Evolutionary conservation across 345 rosid genomes (phyloP).

Genomic region (Populus davidiana): DNA sequence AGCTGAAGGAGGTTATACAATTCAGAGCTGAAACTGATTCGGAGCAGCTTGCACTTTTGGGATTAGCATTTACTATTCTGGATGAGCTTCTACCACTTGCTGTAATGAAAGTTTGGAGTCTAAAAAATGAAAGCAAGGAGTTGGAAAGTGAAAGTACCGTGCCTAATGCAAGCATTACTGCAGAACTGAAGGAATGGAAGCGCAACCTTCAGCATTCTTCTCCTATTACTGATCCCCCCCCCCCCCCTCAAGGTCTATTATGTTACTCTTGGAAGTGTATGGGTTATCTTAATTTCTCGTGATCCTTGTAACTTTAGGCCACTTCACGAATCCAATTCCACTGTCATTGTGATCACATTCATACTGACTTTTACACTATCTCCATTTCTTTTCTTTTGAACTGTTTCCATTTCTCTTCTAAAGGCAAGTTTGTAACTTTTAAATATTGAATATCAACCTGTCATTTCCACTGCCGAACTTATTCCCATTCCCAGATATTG

Average conservation of each 20-base stretch:
- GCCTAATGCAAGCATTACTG: conserved; percentile 40
- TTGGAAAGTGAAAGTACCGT: conserved; percentile 38
- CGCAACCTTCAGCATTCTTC: conserved; percentile 75
- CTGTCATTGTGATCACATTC: neutral
- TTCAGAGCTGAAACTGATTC: conserved; percentile 92
- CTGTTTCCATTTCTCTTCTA: neutral
- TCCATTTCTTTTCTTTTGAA: neutral
- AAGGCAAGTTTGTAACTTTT: neutral
- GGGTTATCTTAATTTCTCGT: neutral
- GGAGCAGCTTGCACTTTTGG: conserved; percentile 87
- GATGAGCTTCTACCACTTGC: conserved; percentile 77
- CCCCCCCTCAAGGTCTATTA: neutral
- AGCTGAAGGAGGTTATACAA: conserved; percentile 64
- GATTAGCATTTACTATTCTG: conserved; percentile 80
- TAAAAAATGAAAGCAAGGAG: conserved; percentile 48
- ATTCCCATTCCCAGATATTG: neutral
- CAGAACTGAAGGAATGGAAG: conserved; percentile 86
- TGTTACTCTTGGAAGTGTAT: neutral
- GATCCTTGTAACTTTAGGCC: neutral
- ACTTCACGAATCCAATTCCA: neutral
- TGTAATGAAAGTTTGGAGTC: conserved; percentile 61
- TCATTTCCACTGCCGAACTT: neutral
- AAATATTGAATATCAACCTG: neutral
- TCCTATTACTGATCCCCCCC: conserved; percentile 6
- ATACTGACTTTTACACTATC: neutral